Evolutionary conservation across 1,284 basidiomycete genomes (phyloP).

Genomic region (Ceratobasidium sp.): DNA sequence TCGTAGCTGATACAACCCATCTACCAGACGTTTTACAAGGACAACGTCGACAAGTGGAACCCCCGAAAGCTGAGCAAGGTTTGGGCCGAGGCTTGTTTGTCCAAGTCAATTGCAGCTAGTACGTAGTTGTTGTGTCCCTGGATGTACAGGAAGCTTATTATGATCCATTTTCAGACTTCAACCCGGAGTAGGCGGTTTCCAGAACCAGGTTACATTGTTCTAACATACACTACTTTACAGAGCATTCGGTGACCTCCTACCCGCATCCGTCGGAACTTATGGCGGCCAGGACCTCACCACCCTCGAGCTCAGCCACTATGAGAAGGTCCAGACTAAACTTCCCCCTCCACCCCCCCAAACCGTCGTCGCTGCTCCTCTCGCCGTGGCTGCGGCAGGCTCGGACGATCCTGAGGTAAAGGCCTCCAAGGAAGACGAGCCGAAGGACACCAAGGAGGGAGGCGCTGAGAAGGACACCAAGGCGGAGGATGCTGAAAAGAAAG

Average conservation of each 20-base stretch:
- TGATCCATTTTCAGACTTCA: conserved; percentile 34
- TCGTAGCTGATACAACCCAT: neutral
- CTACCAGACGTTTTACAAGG: conserved; percentile 40
- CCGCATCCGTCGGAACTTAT: conserved; percentile 15
- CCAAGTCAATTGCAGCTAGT: conserved; percentile 47
- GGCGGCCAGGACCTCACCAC: conserved; percentile 44
- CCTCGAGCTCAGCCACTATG: conserved; percentile 36
- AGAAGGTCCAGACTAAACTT: conserved; percentile 8
- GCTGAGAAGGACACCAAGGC: neutral
- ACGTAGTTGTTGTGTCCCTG: neutral
- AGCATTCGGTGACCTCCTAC: conserved; percentile 27
- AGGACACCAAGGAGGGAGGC: neutral
- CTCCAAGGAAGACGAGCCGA: neutral
- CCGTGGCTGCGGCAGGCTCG: neutral
- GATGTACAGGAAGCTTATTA: neutral
- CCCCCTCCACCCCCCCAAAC: neutral
- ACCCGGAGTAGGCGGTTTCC: conserved; percentile 33
- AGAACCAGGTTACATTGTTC: neutral
- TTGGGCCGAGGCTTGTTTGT: conserved; percentile 41
- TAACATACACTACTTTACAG: neutral
- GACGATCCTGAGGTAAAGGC: neutral
- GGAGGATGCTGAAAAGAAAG: neutral
- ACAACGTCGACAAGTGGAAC: conserved; percentile 43
- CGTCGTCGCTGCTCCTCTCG: neutral
- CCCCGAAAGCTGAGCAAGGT: conserved; percentile 46